Evolutionary conservation across 2,329 filamentous ascomycete genomes (phyloP).

Genomic region (Stemphylium beticola): DNA sequence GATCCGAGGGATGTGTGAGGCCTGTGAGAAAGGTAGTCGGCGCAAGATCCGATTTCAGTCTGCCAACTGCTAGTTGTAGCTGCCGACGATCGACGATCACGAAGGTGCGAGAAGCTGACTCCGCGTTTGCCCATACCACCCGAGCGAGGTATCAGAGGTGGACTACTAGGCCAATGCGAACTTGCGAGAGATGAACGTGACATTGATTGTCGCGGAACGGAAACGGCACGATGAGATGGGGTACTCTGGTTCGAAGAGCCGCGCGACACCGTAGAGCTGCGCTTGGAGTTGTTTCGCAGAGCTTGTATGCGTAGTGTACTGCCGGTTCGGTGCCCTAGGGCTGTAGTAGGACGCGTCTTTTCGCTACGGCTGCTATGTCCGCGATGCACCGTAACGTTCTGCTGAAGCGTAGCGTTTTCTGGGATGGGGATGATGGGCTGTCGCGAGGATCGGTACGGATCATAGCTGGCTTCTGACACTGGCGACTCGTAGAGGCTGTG

Average conservation of each 20-base stretch:
- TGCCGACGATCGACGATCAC: slow-evolving; percentile 50
- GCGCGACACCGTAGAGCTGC: slow-evolving; percentile 41
- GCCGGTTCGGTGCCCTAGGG: slow-evolving; percentile 49
- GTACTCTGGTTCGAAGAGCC: slow-evolving; percentile 42
- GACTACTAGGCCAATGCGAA: slow-evolving; percentile 56
- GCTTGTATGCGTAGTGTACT: slow-evolving; percentile 53
- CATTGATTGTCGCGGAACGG: slow-evolving; percentile 31
- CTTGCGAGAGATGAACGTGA: slow-evolving; percentile 55
- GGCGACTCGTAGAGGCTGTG: slow-evolving; percentile 59
- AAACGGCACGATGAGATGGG: slow-evolving; percentile 34
- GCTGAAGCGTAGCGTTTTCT: slow-evolving; percentile 61
- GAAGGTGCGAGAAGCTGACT: slow-evolving; percentile 67
- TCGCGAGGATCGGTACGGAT: slow-evolving; percentile 78
- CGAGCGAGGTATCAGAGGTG: slow-evolving; percentile 56
- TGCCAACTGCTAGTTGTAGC: slow-evolving; percentile 48
- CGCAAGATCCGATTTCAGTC: slow-evolving; percentile 33
- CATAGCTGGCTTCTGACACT: slow-evolving; percentile 70
- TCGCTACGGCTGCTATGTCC: slow-evolving; percentile 44
- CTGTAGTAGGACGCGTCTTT: slow-evolving; percentile 45
- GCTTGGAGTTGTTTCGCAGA: slow-evolving; percentile 42
- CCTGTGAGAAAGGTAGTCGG: slow-evolving; percentile 35
- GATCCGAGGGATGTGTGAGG: slow-evolving; percentile 31
- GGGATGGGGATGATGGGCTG: slow-evolving; percentile 52
- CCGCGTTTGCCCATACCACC: slow-evolving; percentile 63
- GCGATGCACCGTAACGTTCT: slow-evolving; percentile 73